Base-by-base conservation (phyloP, 1,284 basidiomycete species). In the Inonotus hispidus region DNA sequence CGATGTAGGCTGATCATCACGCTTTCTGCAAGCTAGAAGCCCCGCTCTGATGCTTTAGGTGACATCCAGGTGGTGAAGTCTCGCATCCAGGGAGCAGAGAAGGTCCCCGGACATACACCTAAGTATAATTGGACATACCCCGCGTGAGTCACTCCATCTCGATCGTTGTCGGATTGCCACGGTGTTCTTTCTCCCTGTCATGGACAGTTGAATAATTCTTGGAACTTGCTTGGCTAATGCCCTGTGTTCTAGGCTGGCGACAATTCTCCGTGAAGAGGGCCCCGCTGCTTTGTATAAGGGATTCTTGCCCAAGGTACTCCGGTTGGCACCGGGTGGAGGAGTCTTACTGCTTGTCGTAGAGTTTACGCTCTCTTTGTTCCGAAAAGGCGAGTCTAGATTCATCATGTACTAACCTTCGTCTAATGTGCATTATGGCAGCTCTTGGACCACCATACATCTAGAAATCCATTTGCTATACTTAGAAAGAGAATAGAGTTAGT, bases 51-150 rank as follows among this genome's bases (percentile, higher is more conserved):
- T 54, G 16, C 32, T 46, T 64, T 27, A n/a, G 37, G 14, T 41
- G 16, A 23, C 27, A 3, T 70, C 52, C 72, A 95, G 81, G 93
- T 99, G 62, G 93, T 98, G 66, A 99, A 99, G 77, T 95, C 93
- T 23, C 88, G 97, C 59, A 95, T 99, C 58, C 94, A 96, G 74
- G 90, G 92, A 60, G 77, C 84, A 38, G 81, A 79, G 55, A 83
- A 79, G 67, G 72, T 84, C 68, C 82, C 89, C 37, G 84, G 75
- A 37, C 75, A 91, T 39, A 82, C 74, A 5, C 90, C 90, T 32
- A 95, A 94, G 72, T 95, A 95, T 76, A 92, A 93, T 75, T 96
- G 95, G 87, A 92, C 95, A 56, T 94, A 94, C 73, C 92, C 92
- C 62, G 90, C 88, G 69, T 79, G 69, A 61, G 75, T 66, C 32